Percentiles rank a stretch among this genome's conserved stretches.
phyloP scores from a whole-genome alignment of 2,329 filamentous ascomycete species.

The Venturia effusa region DNA sequence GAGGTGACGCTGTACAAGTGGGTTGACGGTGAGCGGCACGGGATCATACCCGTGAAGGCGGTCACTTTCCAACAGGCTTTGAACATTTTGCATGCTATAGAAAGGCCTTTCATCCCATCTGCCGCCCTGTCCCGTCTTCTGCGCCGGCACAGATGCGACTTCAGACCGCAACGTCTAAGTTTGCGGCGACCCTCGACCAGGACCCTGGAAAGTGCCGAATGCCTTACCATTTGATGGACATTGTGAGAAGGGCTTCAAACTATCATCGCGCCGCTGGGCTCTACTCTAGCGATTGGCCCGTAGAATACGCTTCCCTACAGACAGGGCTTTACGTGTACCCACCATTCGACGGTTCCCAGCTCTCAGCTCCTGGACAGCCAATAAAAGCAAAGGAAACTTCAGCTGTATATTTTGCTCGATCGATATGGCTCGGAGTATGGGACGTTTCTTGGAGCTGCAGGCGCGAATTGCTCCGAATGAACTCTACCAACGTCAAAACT shows the following conservation, averaged over 20 bases:
- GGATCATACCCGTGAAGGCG: background rate
- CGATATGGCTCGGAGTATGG: slow-evolving; percentile 39
- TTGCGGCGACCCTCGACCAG: slow-evolving; percentile 21
- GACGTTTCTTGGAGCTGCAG: slow-evolving; percentile 31
- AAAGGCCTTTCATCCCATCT: background rate
- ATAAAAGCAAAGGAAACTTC: slow-evolving; percentile 34
- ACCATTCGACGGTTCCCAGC: slow-evolving; percentile 30
- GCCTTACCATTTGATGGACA: slow-evolving; percentile 23
- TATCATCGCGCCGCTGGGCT: slow-evolving; percentile 31
- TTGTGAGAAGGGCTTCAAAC: slow-evolving; percentile 20
- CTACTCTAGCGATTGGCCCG: slow-evolving; percentile 32
- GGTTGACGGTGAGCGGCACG: background rate
- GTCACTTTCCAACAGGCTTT: background rate
- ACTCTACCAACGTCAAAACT: slow-evolving; percentile 38
- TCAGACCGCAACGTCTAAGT: slow-evolving; percentile 10
- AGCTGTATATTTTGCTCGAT: slow-evolving; percentile 34
- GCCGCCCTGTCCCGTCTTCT: slow-evolving; percentile 11
- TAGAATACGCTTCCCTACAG: slow-evolving; percentile 17
- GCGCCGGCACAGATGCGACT: slow-evolving; percentile 12
- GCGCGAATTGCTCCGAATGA: slow-evolving; percentile 37
- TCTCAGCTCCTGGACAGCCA: slow-evolving; percentile 23
- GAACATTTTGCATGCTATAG: background rate
- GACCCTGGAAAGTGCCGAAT: slow-evolving; percentile 24
- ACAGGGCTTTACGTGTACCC: slow-evolving; percentile 29
- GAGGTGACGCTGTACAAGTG: background rate